Evolutionary conservation across 805 yeast genomes (phyloP).

Genomic region (Pichia nanzhaoensis): DNA sequence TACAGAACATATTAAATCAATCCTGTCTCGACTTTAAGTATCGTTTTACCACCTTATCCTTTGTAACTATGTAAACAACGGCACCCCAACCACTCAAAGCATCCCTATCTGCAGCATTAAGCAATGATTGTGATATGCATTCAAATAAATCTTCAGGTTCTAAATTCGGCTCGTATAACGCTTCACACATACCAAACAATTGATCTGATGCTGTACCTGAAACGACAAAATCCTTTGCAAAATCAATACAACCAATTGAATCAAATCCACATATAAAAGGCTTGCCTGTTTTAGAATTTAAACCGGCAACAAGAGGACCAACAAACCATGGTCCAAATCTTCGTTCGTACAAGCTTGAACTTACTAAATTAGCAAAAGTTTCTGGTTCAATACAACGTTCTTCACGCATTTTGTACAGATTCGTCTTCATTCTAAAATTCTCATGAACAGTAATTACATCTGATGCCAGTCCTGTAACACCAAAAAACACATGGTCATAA

Average conservation of each 20-base stretch:
- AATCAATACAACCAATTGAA: constrained; percentile 93
- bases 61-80: constrained; percentile 82
- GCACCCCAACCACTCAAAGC: constrained; percentile 99
- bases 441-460: constrained; percentile 86
- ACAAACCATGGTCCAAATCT: constrained; percentile 96
- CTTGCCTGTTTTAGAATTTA: constrained; percentile 69
- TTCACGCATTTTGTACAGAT: constrained; percentile 83
- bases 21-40: constrained; percentile 94
- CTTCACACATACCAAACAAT: constrained; percentile 97
- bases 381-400: constrained; percentile 90
- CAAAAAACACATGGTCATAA: constrained; percentile 80
- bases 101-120: constrained; percentile 96
- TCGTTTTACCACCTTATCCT: constrained; percentile 84
- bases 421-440: constrained; percentile 75
- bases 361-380: constrained; percentile 86
- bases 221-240: constrained; percentile 89
- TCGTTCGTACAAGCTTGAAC: constrained; percentile 81
- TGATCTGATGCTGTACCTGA: constrained; percentile 97
- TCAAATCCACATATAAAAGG: constrained; percentile 97
- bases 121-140: constrained; percentile 86
- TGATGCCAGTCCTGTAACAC: constrained; percentile 91
- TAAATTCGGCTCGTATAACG: constrained; percentile 86
- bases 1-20: constrained; percentile 31
- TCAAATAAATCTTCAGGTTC: constrained; percentile 95
- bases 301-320: constrained; percentile 95